Percentiles rank a stretch among this genome's conserved stretches.
These are phyloP conservation scores for Tolypocladium album DNA, from an alignment of 2,329 filamentous ascomycete species.

Conservation along the genomic window DNA sequence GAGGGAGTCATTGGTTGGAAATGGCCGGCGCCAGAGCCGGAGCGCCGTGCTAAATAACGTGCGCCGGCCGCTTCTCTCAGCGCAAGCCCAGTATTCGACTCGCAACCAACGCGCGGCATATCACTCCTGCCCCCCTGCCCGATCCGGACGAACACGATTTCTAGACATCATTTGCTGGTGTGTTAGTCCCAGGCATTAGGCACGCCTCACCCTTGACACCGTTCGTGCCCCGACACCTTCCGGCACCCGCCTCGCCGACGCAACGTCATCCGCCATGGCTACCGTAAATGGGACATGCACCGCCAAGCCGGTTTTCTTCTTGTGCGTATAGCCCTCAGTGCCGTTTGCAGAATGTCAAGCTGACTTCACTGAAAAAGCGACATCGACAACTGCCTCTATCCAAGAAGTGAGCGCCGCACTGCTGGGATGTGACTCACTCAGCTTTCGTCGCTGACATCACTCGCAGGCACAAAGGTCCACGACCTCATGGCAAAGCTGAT, in stretches of 20 bases:
- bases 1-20: not conserved
- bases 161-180: not conserved
- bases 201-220: not conserved
- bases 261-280: slow-evolving; percentile 14
- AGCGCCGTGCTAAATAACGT: not conserved
- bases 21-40: not conserved
- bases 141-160: not conserved
- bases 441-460: not conserved
- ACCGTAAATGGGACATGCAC: slow-evolving; percentile 21
- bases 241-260: not conserved
- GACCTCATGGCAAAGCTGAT: slow-evolving; percentile 84
- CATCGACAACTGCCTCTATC: slow-evolving; percentile 96
- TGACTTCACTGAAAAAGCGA: slow-evolving; percentile 51
- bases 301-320: slow-evolving; percentile 31
- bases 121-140: not conserved
- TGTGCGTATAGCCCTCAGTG: slow-evolving; percentile 17
- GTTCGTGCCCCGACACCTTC: not conserved
- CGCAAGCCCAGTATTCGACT: not conserved
- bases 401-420: slow-evolving; percentile 52
- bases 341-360: not conserved
- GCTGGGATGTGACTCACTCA: not conserved
- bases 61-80: not conserved
- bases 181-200: not conserved
- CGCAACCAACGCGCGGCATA: not conserved
- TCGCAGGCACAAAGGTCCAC: slow-evolving; percentile 63